A percentile compares a stretch with the other conserved stretches of the same genome.
phyloP scores from a whole-genome alignment of 495 filamentous ascomycete genomes.

The Podospora bellae-mahoneyi region DNA sequence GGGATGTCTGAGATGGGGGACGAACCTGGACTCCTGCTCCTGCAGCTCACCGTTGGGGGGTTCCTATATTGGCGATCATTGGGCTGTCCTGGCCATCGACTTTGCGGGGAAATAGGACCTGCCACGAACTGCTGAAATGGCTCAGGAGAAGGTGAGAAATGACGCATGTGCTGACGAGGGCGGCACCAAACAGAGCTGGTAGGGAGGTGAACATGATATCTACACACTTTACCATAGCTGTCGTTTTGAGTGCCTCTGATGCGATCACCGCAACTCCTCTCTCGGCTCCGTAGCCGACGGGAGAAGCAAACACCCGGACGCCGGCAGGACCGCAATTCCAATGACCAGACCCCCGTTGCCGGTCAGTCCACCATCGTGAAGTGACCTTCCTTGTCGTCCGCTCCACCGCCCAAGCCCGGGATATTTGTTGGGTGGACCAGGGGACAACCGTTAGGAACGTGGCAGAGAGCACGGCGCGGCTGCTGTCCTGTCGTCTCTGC shows the following conservation, averaged over 20 bases:
- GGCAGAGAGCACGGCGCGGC: background rate
- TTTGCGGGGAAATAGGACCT: constrained; percentile 5
- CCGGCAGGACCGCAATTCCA: background rate
- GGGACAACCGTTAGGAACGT: background rate
- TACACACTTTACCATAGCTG: background rate
- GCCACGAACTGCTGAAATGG: background rate
- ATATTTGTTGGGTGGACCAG: background rate
- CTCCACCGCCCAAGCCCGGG: background rate
- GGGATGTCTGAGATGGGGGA: background rate
- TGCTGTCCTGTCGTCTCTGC: background rate
- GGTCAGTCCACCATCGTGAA: background rate
- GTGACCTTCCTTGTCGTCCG: background rate
- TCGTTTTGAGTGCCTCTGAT: background rate
- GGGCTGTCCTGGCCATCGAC: background rate
- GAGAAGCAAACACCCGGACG: background rate
- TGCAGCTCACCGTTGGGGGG: constrained; percentile 6
- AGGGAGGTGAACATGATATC: background rate
- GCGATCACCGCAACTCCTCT: background rate
- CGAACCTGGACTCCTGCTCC: background rate
- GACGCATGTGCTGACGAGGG: background rate
- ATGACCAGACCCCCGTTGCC: background rate
- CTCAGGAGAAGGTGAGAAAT: background rate
- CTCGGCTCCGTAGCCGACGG: background rate
- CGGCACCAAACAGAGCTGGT: background rate
- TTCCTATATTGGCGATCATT: constrained; percentile 1